phyloP scores from a whole-genome alignment of 257 asterid genomes.

The Knoxia roxburghii region DNA sequence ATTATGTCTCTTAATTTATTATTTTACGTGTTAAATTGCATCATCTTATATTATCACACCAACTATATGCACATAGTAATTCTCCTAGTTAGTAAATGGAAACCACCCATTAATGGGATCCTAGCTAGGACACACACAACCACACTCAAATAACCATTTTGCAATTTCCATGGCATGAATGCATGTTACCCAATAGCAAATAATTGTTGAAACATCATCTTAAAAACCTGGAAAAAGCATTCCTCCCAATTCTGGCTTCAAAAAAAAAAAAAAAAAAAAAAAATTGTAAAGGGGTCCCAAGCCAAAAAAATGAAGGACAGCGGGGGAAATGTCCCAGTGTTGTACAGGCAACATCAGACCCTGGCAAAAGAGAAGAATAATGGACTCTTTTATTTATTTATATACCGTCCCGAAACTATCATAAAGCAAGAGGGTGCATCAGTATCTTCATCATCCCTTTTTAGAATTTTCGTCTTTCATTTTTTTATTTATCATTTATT shows the following conservation, averaged over 20 bases:
- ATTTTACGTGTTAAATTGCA: too few relatives aligned
- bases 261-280: conserved; percentile 10
- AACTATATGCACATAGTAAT: too few relatives aligned
- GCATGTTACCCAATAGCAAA: conserved; percentile 31
- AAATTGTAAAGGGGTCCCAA: conserved; percentile 29
- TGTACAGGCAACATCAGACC: conserved; percentile 31
- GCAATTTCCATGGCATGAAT: conserved; percentile 37
- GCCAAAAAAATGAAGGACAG: conserved; percentile 26
- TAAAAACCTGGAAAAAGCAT: conserved; percentile 21
- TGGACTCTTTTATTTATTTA: neutral
- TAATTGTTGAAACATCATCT: conserved; percentile 29
- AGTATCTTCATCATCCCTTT: too few relatives aligned
- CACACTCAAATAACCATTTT: conserved; percentile 17
- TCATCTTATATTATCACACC: too few relatives aligned
- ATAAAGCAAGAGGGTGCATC: too few relatives aligned
- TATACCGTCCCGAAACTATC: too few relatives aligned
- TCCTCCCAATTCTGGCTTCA: conserved; percentile 29
- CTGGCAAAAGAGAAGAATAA: conserved; percentile 19
- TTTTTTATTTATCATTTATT: too few relatives aligned
- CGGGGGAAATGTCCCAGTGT: conserved; percentile 28
- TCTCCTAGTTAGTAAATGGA: too few relatives aligned
- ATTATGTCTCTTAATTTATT: too few relatives aligned
- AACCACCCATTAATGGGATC: too few relatives aligned
- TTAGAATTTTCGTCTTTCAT: too few relatives aligned
- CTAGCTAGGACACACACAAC: conserved; percentile 20